A percentile compares a stretch with the other conserved stretches of the same genome.
Conservation (phyloP, 1,139 yeast species). For the Pichia sp. region DNA sequence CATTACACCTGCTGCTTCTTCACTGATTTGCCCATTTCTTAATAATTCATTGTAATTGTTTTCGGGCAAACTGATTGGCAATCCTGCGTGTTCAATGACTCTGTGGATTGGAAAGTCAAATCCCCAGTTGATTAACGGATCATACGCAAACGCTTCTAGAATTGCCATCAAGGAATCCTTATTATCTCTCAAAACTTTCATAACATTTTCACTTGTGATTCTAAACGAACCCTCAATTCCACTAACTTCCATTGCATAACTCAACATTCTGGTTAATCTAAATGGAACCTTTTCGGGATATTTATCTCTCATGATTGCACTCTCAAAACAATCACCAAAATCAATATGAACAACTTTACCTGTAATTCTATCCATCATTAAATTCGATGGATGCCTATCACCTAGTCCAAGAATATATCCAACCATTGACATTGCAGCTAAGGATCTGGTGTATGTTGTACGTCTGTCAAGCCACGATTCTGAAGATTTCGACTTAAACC, state of each 20-base stretch:
- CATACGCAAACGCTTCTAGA: constrained; percentile 96
- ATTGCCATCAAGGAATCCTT: constrained; percentile 97
- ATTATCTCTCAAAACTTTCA: constrained; percentile 88
- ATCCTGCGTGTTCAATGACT: constrained; percentile 55
- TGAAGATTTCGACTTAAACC: constrained; percentile 93
- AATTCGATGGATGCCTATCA: constrained; percentile 94
- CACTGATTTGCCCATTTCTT: constrained; percentile 69
- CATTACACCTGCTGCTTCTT: constrained; percentile 63
- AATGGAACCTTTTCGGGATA: constrained; percentile 98
- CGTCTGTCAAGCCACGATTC: constrained; percentile 98
- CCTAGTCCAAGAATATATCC: constrained; percentile 96
- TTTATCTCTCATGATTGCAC: constrained; percentile 91
- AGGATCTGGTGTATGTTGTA: constrained; percentile 89
- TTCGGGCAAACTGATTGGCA: constrained; percentile 57
- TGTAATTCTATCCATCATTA: constrained; percentile 89
- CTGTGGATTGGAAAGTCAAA: constrained; percentile 85
- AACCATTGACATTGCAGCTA: constrained; percentile 98
- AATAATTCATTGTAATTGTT: constrained; percentile 60
- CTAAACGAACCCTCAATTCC: constrained; percentile 97
- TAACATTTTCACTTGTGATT: constrained; percentile 94
- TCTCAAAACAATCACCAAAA: constrained; percentile 98
- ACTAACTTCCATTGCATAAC: constrained; percentile 98
- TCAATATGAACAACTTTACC: constrained; percentile 97
- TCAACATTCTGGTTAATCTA: constrained; percentile 91
- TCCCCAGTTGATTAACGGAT: constrained; percentile 98